These are phyloP conservation scores for Ophiosphaerella narmari DNA, from an alignment of 2,329 filamentous ascomycete species.

Conservation along the genomic window DNA sequence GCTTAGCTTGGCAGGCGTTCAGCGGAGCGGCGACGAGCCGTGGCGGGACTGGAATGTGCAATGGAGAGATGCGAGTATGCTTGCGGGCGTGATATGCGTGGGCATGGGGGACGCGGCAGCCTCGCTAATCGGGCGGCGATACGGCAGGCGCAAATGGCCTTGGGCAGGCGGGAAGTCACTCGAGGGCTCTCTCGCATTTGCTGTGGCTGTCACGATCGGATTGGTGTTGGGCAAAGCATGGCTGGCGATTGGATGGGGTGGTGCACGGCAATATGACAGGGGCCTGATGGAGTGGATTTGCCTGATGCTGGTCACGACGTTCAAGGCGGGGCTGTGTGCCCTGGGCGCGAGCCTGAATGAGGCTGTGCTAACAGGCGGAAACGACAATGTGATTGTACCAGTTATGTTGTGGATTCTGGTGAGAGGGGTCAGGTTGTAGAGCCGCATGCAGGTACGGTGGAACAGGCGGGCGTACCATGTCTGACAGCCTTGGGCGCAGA, in stretches of 20 bases:
- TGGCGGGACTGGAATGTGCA: conserved; percentile 75
- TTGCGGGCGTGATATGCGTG: conserved; percentile 90
- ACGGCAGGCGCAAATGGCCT: conserved; percentile 86
- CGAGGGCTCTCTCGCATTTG: conserved; percentile 84
- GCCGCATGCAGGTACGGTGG: not conserved
- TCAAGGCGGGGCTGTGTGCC: conserved; percentile 73
- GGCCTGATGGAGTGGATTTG: conserved; percentile 51
- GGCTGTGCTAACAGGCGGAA: conserved; percentile 92
- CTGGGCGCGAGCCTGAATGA: conserved; percentile 84
- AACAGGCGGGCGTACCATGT: not conserved
- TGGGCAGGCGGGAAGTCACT: conserved; percentile 97
- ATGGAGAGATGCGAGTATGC: conserved; percentile 80
- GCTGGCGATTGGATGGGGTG: conserved; percentile 74
- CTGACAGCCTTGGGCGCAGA: not conserved
- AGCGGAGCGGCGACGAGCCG: conserved; percentile 60
- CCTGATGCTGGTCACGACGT: conserved; percentile 36
- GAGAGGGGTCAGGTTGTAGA: conserved; percentile 65
- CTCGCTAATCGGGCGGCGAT: conserved; percentile 84
- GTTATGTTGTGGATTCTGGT: conserved; percentile 92
- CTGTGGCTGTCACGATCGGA: conserved; percentile 75
- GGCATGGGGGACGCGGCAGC: conserved; percentile 94
- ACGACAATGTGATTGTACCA: conserved; percentile 97
- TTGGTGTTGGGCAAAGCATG: conserved; percentile 72
- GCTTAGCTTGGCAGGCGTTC: conserved; percentile 76
- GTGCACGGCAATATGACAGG: conserved; percentile 14